Conservation (phyloP, 495 filamentous ascomycete genomes). For the Friedmanniomyces endolithicus region DNA sequence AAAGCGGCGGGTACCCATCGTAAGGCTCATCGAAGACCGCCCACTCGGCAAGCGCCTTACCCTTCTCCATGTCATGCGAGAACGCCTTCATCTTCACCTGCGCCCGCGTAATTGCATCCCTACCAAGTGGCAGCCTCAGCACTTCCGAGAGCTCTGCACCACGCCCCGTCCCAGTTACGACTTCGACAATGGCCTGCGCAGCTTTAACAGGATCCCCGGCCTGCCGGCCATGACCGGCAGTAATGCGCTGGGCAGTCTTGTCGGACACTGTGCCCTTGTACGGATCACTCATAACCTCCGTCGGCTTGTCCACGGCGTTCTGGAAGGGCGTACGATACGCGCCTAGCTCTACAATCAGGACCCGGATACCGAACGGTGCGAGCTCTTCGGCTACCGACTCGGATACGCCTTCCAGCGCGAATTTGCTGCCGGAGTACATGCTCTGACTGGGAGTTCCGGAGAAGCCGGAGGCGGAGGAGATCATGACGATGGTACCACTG, state of each 20-base stretch:
- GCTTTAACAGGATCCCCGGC: slow-evolving; percentile 19
- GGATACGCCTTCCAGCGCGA: slow-evolving; percentile 22
- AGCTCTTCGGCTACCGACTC: slow-evolving; percentile 15
- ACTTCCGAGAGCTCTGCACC: slow-evolving; percentile 5
- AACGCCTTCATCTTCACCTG: slow-evolving; percentile 6
- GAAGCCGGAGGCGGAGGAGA: slow-evolving; percentile 19
- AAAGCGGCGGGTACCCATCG: slow-evolving; percentile 12
- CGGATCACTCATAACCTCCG: slow-evolving; percentile 4
- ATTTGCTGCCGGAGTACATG: slow-evolving; percentile 22
- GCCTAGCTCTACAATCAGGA: slow-evolving; percentile 12
- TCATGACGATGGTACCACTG: slow-evolving; percentile 20
- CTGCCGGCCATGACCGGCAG: slow-evolving; percentile 9
- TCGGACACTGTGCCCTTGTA: slow-evolving; percentile 12
- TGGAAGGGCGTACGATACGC: slow-evolving; percentile 14
- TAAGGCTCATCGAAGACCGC: slow-evolving; percentile 2
- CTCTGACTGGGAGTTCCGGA: slow-evolving; percentile 8
- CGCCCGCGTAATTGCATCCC: slow-evolving; percentile 8
- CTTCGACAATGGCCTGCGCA: slow-evolving; percentile 14
- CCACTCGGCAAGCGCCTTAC: slow-evolving; percentile 3
- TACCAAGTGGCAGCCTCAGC: slow-evolving; percentile 14
- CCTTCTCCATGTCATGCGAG: background rate
- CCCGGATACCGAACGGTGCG: slow-evolving; percentile 14
- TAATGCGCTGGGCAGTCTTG: slow-evolving; percentile 3
- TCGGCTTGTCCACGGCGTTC: slow-evolving; percentile 8
- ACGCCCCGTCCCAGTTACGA: slow-evolving; percentile 3